Evolutionary conservation across 2,329 filamentous ascomycete genomes (phyloP), one percentile per base, ranked within the genome.

Genomic region (Hypoxylon rubiginosum): DNA sequence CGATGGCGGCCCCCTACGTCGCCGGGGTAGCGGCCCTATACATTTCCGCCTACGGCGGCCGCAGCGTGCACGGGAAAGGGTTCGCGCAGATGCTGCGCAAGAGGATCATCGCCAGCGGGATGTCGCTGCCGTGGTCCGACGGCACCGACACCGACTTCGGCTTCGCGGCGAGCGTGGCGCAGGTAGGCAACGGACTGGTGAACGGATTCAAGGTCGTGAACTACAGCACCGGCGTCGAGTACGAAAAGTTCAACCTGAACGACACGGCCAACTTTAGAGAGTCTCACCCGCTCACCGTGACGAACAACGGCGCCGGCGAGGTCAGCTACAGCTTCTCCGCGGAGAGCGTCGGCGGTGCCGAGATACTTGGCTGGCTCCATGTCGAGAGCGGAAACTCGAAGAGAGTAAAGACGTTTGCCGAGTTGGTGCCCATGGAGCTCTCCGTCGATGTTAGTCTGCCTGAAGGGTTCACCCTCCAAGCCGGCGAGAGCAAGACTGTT

Each of bases 1-100:
- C 81, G 1, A 85, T 85, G 83, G 79, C 82, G 3, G 79, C 78
- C 50, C 82, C 82, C 1, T 82, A 82, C 58, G 76, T 83, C 6
- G 82, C 82, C 24, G 82, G 82, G 28, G 75, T 80, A 26, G 78
- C 79, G 1, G 79, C 79, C 17, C 72, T 81, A 15, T 80, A 77
- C 48, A 75, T 80, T 53, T 65, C 75, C 7, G 72, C 69, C 10
- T 66, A 74, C 36, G 79, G 79, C 11, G 77, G 79, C 3, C 77
- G 76, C 7, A 59, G 62, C 2, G 62, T 70, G 2, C 73, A 80
- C 48, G 78, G 78, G 19, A 73, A 73, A 32, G 74, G 64, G 8
- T 76, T 76, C 21, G 77, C 75, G 6, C 67, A 74, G 41, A 62
- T 66, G 3, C 68, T 80, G 3, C 49, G 68, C 46, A 71, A 66